Base-by-base conservation (phyloP, 305 asterid species). In the Fraxinus dipetala region DNA sequence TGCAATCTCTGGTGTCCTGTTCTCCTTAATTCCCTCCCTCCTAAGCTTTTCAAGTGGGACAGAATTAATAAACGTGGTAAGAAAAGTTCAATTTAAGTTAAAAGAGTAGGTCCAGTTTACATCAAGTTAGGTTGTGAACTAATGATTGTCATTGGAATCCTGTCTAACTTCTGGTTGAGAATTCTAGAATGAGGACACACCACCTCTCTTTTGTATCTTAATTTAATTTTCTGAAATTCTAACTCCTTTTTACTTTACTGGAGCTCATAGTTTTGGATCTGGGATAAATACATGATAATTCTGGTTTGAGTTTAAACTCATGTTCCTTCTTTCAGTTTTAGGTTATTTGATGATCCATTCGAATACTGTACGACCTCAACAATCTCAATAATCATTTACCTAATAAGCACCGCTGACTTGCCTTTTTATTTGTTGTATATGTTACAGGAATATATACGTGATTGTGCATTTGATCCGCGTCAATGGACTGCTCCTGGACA, bases 401-500 rank as follows among this genome's bases (percentile, higher is more conserved):
- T 28, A 35, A n/a, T 31, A 22, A 54, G 56, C 38, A 26, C 35
- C 31, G 4, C n/a, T 48, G 22, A 16, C 74, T 72, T 38, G 54
- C 65, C 28, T 28, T 38, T 85, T 84, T 14, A 72, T 80, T 78
- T 76, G 82, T 73, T 76, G 16, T 67, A 26, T 67, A 28, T 80
- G 28, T 82, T 79, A 32, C 80, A 95, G 98, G 91, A 88, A 69
- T 96, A 93, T 69, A 84, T 96, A 82, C 93, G 91, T 77, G 98
- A 92, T 85, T 83, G 86, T 56, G 85, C 99, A 78, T 96, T 92
- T 84, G 97, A 93, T 76, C 93, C 97, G 20, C 92, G 97, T 36
- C 90, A 93, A 67, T 96, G 98, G 99, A 87, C 90, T 35, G 99
- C 98, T 56, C 97, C 99, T 0, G 98, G 99, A 35, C 99, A 96